A percentile compares a stretch with the other conserved stretches of the same genome.
Conservation (phyloP, 2,329 filamentous ascomycete genomes). For the Aspergillus sergii region DNA sequence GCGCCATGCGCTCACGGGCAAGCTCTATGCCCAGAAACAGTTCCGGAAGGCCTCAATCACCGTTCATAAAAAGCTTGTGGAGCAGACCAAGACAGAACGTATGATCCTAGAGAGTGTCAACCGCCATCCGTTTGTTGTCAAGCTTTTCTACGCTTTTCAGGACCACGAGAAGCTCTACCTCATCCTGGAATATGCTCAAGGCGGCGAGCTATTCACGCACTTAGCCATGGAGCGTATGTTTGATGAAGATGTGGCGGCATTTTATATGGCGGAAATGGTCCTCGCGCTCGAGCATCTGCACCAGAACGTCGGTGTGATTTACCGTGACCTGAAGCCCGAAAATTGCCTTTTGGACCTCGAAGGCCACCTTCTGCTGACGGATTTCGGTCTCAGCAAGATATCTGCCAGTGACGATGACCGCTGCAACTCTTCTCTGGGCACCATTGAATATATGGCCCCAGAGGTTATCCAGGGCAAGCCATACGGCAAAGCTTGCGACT, state of each 20-base stretch:
- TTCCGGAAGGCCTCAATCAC: constrained; percentile 96
- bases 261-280: constrained; percentile 99
- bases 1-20: constrained; percentile 82
- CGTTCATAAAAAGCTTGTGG: constrained; percentile 91
- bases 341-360: constrained; percentile 92
- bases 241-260: constrained; percentile 81
- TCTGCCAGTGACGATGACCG: constrained; percentile 69
- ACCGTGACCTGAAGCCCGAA: constrained; percentile 95
- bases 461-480: constrained; percentile 86
- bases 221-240: constrained; percentile 95
- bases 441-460: constrained; percentile 98
- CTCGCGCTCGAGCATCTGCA: constrained; percentile 92
- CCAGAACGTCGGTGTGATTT: constrained; percentile 87
- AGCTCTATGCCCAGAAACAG: constrained; percentile 95
- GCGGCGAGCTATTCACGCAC: constrained; percentile 96
- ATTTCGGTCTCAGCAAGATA: constrained; percentile 96
- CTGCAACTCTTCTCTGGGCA: constrained; percentile 91
- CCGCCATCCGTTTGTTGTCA: constrained; percentile 95
- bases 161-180: constrained; percentile 97
- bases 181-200: constrained; percentile 95
- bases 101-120: constrained; percentile 95
- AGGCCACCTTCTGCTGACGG: constrained; percentile 90
- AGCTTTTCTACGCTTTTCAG: constrained; percentile 97
- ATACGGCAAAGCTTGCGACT: constrained; percentile 94
- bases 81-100: constrained; percentile 97